phyloP scores from a whole-genome alignment of 192 early-diverging fungal species.

The Gonapodya prolifera region DNA sequence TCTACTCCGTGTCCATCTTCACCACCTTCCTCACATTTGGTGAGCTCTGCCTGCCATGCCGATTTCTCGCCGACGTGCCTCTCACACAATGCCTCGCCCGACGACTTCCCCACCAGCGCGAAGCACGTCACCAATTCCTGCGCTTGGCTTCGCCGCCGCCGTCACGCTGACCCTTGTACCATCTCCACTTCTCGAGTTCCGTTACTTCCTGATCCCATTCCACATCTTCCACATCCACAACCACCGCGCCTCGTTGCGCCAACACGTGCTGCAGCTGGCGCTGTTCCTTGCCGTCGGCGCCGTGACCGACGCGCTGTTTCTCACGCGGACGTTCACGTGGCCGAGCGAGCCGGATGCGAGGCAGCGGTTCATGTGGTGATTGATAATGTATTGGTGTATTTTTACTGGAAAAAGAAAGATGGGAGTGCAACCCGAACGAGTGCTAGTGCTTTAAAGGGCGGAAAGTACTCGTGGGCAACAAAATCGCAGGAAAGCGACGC shows the following conservation, averaged over 20 bases:
- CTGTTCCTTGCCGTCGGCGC: slow-evolving; percentile 46
- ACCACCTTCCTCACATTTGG: slow-evolving; percentile 22
- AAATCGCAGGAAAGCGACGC: too few relatives aligned
- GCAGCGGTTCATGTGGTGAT: slow-evolving; percentile 94
- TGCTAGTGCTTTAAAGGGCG: too few relatives aligned
- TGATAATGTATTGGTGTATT: not conserved
- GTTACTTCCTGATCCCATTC: slow-evolving; percentile 89
- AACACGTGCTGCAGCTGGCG: slow-evolving; percentile 28
- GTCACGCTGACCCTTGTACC: slow-evolving; percentile 62
- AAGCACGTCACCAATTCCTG: slow-evolving; percentile 28
- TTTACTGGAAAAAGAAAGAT: not conserved
- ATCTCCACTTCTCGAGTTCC: slow-evolving; percentile 84
- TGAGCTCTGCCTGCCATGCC: slow-evolving; percentile 22
- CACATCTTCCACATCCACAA: slow-evolving; percentile 54
- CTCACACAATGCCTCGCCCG: too few relatives aligned
- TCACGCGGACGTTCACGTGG: slow-evolving; percentile 67
- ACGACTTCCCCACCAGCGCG: slow-evolving; percentile 20
- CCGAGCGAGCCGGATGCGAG: slow-evolving; percentile 40
- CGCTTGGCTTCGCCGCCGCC: slow-evolving; percentile 34
- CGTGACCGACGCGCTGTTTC: slow-evolving; percentile 61
- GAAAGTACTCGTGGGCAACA: too few relatives aligned
- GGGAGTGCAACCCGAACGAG: too few relatives aligned
- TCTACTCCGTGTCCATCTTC: slow-evolving; percentile 32
- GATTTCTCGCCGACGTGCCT: slow-evolving; percentile 9
- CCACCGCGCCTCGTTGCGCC: not conserved